These are phyloP conservation scores for Neurospora africana DNA, from an alignment of 495 filamentous ascomycete genomes.

Conservation along the genomic window DNA sequence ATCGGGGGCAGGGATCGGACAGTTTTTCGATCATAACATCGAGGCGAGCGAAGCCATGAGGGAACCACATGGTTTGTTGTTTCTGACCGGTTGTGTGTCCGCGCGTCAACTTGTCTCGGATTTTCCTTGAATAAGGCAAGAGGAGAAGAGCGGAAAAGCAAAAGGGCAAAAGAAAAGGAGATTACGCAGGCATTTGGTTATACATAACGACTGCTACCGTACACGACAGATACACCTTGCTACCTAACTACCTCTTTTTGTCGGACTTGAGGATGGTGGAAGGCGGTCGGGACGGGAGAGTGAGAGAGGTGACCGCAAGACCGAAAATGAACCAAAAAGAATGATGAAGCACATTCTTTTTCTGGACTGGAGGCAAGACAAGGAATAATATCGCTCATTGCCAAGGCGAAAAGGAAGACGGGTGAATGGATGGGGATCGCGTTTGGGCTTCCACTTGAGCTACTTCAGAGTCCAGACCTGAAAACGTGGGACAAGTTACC, in stretches of 20 bases:
- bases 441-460: not conserved
- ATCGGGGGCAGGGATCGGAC: not conserved
- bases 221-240: not conserved
- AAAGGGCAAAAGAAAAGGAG: not conserved
- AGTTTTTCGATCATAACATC: not conserved
- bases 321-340: not conserved
- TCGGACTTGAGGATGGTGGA: not conserved
- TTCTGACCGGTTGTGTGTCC: not conserved
- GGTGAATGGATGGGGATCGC: not conserved
- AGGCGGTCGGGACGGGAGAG: not conserved
- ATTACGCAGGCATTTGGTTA: not conserved
- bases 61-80: not conserved
- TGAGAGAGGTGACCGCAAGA: not conserved
- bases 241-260: not conserved
- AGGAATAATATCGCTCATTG: too few species aligned
- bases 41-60: not conserved
- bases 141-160: not conserved
- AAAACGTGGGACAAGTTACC: not conserved
- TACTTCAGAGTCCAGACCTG: not conserved
- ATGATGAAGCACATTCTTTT: not conserved
- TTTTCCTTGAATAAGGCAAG: not conserved
- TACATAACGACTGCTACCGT: not conserved
- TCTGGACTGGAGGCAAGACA: not conserved
- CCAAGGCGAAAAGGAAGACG: not conserved
- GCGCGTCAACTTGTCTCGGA: not conserved